These are phyloP conservation scores for Chaetomiaceae sp. DNA, from an alignment of 2,329 filamentous ascomycete genomes.

Conservation along the genomic window DNA sequence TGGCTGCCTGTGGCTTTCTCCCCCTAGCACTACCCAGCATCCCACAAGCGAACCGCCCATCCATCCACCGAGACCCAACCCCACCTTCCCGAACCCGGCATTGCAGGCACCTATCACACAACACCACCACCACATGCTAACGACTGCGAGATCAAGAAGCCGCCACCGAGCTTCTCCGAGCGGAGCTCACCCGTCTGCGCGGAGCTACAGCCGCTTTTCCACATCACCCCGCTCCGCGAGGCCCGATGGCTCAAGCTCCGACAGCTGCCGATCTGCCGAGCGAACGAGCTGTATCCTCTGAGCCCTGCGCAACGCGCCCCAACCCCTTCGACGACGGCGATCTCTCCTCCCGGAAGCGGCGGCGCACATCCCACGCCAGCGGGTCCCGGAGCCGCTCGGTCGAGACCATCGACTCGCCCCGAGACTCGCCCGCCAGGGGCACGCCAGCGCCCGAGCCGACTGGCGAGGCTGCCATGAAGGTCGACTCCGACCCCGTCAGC, in stretches of 20 bases:
- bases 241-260: constrained; percentile 50
- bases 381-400: constrained; percentile 47
- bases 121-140: constrained; percentile 51
- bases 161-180: constrained; percentile 48
- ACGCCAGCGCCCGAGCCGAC: constrained; percentile 23
- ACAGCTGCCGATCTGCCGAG: constrained; percentile 44
- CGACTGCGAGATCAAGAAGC: constrained; percentile 38
- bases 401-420: constrained; percentile 35
- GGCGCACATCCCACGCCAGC: constrained; percentile 51
- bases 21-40: neutral
- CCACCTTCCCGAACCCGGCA: constrained; percentile 3
- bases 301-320: constrained; percentile 56
- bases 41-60: constrained; percentile 2
- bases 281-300: constrained; percentile 56
- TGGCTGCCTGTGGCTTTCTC: neutral
- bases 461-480: constrained; percentile 35
- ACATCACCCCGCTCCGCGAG: constrained; percentile 32
- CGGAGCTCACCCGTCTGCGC: constrained; percentile 46
- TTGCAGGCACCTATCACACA: constrained; percentile 13
- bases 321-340: constrained; percentile 59
- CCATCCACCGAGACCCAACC: no score
- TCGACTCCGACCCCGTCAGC: constrained; percentile 34
- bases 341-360: constrained; percentile 52
- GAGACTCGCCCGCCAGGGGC: constrained; percentile 27
- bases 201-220: constrained; percentile 38